A percentile compares a stretch with the other conserved stretches of the same genome.
Conservation (phyloP, 116 monocot genomes). For the Phalaenopsis hybrid region DNA sequence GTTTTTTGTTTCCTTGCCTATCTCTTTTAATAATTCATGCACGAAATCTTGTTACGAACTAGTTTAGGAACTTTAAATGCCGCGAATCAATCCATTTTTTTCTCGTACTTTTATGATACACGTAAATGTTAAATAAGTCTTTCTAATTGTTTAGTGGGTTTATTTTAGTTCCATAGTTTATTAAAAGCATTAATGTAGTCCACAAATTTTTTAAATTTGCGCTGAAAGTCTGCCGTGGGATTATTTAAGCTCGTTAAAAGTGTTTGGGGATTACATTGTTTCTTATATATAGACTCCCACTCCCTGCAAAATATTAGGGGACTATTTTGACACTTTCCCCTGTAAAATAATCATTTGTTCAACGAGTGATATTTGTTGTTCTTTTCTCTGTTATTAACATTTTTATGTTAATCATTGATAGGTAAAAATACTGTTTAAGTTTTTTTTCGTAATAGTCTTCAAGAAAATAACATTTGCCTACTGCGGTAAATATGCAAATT, state of each 20-base stretch:
- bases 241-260: too few relatives aligned
- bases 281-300: too few relatives aligned
- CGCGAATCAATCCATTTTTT: not conserved
- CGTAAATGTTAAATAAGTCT: too few relatives aligned
- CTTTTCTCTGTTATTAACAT: not conserved
- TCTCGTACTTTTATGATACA: not conserved
- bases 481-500: not conserved
- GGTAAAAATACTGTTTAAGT: not conserved
- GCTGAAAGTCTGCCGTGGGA: too few relatives aligned
- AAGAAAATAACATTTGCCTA: not conserved
- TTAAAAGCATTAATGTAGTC: too few relatives aligned
- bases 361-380: not conserved
- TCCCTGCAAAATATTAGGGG: too few relatives aligned
- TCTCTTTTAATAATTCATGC: not conserved
- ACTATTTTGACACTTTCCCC: too few relatives aligned
- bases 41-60: not conserved
- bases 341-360: not conserved
- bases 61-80: not conserved
- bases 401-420: not conserved
- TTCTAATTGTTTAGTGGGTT: too few relatives aligned
- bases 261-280: too few relatives aligned
- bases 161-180: too few relatives aligned
- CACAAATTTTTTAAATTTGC: too few relatives aligned
- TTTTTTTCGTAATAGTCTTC: not conserved
- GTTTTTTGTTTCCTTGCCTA: constrained; percentile 17